phyloP scores from a whole-genome alignment of 345 rosid species.

The Citrus hindsii region DNA sequence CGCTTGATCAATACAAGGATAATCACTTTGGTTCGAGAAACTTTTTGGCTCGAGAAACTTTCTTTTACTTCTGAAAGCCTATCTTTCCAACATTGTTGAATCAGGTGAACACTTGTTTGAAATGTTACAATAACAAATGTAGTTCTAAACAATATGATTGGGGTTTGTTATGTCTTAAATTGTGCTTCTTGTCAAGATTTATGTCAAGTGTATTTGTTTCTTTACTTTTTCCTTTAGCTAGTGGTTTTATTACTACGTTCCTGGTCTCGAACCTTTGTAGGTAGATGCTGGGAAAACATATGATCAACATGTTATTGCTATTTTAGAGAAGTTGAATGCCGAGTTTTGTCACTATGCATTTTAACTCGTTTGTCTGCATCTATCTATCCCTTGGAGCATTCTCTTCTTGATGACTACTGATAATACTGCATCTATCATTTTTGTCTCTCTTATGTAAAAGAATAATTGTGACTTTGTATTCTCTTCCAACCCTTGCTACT shows the following conservation, averaged over 20 bases:
- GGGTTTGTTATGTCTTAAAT: not conserved
- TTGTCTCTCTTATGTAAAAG: not conserved
- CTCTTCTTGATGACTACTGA: not conserved
- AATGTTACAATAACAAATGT: not conserved
- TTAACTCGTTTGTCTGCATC: not conserved
- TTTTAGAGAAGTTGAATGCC: conserved; percentile 66
- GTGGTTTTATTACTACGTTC: not conserved
- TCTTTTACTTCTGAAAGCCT: not conserved
- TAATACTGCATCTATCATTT: not conserved
- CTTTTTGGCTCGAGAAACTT: too few species aligned
- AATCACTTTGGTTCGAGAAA: not conserved
- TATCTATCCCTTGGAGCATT: not conserved
- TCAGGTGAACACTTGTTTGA: not conserved
- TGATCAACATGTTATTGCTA: conserved; percentile 63
- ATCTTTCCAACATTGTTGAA: too few species aligned
- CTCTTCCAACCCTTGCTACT: conserved; percentile 10
- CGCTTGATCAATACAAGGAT: too few species aligned
- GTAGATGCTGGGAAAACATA: conserved; percentile 84
- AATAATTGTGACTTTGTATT: conserved; percentile 12
- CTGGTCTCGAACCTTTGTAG: conserved; percentile 32
- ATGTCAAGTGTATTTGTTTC: not conserved
- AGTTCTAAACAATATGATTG: not conserved
- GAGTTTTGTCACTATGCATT: conserved; percentile 46
- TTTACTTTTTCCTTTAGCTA: not conserved
- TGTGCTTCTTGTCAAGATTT: not conserved